Evolutionary conservation across 2,329 filamentous ascomycete species (phyloP).

Genomic region (Atkinsonella texensis): DNA sequence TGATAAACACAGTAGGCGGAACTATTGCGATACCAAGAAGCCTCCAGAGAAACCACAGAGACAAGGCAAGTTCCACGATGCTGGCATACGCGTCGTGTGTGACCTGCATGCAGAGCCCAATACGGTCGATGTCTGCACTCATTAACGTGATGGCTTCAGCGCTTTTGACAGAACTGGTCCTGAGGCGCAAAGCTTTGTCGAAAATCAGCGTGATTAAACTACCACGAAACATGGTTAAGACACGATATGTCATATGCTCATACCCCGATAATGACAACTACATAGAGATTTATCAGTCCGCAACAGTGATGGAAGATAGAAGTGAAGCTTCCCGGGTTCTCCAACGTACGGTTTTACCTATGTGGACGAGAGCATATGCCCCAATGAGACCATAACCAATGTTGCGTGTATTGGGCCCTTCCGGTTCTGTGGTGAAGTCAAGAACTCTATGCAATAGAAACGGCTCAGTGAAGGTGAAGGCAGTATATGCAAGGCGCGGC

Average conservation of each 20-base stretch:
- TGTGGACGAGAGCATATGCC: constrained; percentile 25
- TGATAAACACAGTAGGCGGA: constrained; percentile 12
- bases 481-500: constrained; percentile 23
- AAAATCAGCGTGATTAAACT: constrained; percentile 34
- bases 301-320: constrained; percentile 11
- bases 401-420: constrained; percentile 14
- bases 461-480: constrained; percentile 30
- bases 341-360: constrained; percentile 26
- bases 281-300: constrained; percentile 12
- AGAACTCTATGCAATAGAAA: constrained; percentile 27
- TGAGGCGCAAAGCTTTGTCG: constrained; percentile 25
- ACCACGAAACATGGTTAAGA: constrained; percentile 21
- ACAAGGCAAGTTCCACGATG: constrained; percentile 21
- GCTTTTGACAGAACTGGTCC: constrained; percentile 16
- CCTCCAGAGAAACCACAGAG: constrained; percentile 21
- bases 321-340: too few relatives aligned
- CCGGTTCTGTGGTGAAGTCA: constrained; percentile 15
- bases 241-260: constrained; percentile 22
- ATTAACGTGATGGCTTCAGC: constrained; percentile 28
- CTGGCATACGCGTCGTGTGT: constrained; percentile 24
- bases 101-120: constrained; percentile 14
- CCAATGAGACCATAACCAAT: constrained; percentile 26
- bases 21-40: constrained; percentile 12
- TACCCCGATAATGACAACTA: neutral
- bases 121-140: constrained; percentile 29